Conservation (phyloP, 441 rosid species). For the Syzygium malaccense region DNA sequence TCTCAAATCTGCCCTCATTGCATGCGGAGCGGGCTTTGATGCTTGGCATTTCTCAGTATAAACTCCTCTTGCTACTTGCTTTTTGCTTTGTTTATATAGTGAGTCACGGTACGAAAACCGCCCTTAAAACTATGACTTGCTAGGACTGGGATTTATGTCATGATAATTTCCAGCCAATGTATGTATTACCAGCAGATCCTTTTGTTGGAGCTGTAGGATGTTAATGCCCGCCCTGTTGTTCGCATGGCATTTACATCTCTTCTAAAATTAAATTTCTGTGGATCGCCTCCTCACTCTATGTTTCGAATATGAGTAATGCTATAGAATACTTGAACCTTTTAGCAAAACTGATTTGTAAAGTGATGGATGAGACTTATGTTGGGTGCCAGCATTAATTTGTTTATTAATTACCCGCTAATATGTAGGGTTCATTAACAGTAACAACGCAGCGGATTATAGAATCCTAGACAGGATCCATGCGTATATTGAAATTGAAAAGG, state of each 20-base stretch:
- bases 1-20: not conserved
- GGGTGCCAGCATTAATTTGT: not conserved
- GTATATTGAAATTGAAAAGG: no score
- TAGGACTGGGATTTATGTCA: not conserved
- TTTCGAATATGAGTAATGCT: not conserved
- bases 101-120: not conserved
- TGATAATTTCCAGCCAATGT: not conserved
- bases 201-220: not conserved
- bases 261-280: not conserved
- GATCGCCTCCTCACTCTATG: not conserved
- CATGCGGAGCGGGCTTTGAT: not conserved
- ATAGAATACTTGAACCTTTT: not conserved
- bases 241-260: not conserved
- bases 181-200: not conserved
- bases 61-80: not conserved
- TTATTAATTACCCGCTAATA: not conserved
- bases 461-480: no score
- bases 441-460: no score
- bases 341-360: not conserved
- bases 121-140: not conserved
- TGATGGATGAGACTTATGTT: not conserved
- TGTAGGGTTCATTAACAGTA: no score
- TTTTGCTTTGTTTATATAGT: not conserved
- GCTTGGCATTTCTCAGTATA: not conserved
- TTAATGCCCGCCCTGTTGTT: not conserved